A percentile compares a stretch with the other conserved stretches of the same genome.
phyloP scores from a whole-genome alignment of 2,329 filamentous ascomycete genomes.

The Colletotrichum sansevieriae region DNA sequence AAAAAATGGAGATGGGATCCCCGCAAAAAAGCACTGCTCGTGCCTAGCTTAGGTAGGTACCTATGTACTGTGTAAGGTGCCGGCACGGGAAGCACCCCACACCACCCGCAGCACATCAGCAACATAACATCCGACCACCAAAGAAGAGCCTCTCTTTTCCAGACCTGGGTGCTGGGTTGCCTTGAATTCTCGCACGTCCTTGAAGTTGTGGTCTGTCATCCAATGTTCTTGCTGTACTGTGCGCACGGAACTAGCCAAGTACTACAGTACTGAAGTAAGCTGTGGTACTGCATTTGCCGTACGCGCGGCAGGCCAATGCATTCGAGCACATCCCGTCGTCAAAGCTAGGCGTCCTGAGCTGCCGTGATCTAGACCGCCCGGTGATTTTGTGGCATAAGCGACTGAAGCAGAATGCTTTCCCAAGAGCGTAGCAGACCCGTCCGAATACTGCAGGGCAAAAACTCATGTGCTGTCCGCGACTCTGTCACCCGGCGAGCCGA shows the following conservation, averaged over 20 bases:
- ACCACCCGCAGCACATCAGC: conserved; percentile 7
- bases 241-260: not conserved
- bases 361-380: not conserved
- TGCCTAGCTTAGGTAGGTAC: not conserved
- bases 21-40: conserved; percentile 25
- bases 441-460: no score
- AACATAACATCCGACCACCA: conserved; percentile 5
- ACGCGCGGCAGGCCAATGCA: no score
- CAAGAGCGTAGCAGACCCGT: no score
- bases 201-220: conserved; percentile 29
- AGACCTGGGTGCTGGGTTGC: not conserved
- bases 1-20: conserved; percentile 12
- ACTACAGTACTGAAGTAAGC: not conserved
- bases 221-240: conserved; percentile 9
- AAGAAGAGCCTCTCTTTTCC: conserved; percentile 2
- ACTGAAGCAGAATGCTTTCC: no score
- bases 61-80: not conserved
- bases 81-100: conserved; percentile 17
- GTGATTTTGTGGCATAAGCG: no score
- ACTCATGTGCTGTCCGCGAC: no score
- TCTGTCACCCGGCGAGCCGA: not conserved
- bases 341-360: not conserved
- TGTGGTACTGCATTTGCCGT: no score
- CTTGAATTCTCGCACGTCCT: not conserved
- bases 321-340: not conserved